A percentile compares a stretch with the other conserved stretches of the same genome.
phyloP scores from a whole-genome alignment of 495 filamentous ascomycete species.

The Podospora conica region DNA sequence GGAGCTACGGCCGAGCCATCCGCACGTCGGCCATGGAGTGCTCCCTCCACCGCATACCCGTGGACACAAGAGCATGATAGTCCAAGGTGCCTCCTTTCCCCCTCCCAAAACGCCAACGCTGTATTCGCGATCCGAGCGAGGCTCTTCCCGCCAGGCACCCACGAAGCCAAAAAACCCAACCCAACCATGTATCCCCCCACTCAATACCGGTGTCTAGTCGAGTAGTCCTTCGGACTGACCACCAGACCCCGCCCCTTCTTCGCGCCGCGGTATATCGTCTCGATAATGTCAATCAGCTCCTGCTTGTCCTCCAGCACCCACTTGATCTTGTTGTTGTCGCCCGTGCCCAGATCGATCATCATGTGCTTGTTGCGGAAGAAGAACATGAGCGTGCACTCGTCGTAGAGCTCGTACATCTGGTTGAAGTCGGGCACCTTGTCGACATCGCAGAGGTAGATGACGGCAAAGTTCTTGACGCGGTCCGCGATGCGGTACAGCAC shows the following conservation, averaged over 20 bases:
- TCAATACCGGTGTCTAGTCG: conserved; percentile 69
- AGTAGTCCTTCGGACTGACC: conserved; percentile 93
- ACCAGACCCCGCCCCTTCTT: conserved; percentile 96
- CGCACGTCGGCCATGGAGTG: not conserved
- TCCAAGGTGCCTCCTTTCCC: not conserved
- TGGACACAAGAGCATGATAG: too few species aligned
- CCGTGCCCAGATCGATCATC: conserved; percentile 97
- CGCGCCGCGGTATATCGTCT: conserved; percentile 94
- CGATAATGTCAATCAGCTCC: conserved; percentile 96
- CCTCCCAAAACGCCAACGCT: not conserved
- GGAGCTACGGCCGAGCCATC: not conserved
- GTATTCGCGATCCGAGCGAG: not conserved
- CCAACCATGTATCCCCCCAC: not conserved
- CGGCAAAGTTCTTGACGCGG: conserved; percentile 82
- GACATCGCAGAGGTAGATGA: conserved; percentile 95
- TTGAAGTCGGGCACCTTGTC: conserved; percentile 97
- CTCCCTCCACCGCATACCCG: not conserved
- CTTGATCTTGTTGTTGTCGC: conserved; percentile 95
- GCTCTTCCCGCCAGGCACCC: not conserved
- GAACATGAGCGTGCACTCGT: conserved; percentile 63
- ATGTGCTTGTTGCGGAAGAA: conserved; percentile 99
- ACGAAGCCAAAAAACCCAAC: not conserved
- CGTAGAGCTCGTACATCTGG: conserved; percentile 81
- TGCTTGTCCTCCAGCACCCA: conserved; percentile 98
- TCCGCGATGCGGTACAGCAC: conserved; percentile 88